A percentile compares a stretch with the other conserved stretches of the same genome.
Conservation (phyloP, 176 grass and related monocot species). For the Neostapfia colusana region DNA sequence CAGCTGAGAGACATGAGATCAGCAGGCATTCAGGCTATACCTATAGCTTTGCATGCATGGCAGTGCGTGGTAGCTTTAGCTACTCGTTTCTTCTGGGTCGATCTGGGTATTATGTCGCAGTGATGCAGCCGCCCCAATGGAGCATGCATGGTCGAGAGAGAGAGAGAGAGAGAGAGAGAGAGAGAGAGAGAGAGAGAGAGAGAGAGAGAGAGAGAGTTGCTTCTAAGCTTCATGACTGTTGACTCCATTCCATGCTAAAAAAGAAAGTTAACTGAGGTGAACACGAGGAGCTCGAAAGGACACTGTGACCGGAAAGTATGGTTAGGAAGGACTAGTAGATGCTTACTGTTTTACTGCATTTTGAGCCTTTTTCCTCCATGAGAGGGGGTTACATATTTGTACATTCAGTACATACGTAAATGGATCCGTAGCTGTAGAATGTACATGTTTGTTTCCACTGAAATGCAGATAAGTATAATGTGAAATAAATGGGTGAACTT, state of each 20-base stretch:
- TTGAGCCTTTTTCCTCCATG: not conserved
- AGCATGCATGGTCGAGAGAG: not conserved
- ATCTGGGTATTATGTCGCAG: constrained; percentile 41
- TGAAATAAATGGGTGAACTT: no score
- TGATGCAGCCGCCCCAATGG: constrained; percentile 23
- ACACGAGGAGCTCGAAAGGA: not conserved
- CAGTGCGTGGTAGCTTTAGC: not conserved
- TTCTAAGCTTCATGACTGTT: not conserved
- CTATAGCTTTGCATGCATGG: not conserved
- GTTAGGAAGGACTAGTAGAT: not conserved
- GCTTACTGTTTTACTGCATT: not conserved
- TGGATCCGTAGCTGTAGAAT: not conserved
- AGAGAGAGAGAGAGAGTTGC: not conserved
- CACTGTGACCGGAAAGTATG: not conserved
- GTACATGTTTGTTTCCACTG: no score
- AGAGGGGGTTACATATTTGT: not conserved
- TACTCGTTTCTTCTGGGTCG: not conserved
- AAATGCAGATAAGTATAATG: no score
- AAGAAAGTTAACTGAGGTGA: not conserved
- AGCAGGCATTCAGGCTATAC: not conserved
- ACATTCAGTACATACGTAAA: not conserved
- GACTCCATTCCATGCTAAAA: not conserved
- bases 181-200: constrained; percentile 3
- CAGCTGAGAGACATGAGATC: not conserved
- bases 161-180: not conserved